Evolutionary conservation across 2,329 filamentous ascomycete species (phyloP).

Genomic region (Thermothelomyces thermophilus): DNA sequence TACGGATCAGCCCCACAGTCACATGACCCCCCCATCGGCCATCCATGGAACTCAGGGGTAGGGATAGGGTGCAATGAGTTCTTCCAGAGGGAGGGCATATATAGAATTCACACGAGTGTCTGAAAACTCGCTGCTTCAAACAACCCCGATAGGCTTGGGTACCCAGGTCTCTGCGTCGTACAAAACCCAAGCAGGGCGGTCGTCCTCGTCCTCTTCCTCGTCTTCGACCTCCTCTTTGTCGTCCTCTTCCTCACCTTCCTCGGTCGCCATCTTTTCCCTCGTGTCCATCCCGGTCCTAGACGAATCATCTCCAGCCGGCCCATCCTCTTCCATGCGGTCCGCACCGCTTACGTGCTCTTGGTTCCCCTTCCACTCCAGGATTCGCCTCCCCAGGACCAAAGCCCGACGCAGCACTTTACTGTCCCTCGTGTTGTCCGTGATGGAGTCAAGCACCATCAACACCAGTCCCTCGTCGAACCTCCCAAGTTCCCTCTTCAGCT

Average conservation of each 20-base stretch:
- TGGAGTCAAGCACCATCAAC: constrained; percentile 33
- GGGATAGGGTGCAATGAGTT: too few relatives aligned
- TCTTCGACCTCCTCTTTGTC: constrained; percentile 13
- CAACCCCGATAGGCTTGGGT: constrained; percentile 51
- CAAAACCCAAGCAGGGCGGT: constrained; percentile 39
- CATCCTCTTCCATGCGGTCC: constrained; percentile 14
- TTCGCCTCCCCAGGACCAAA: constrained; percentile 37
- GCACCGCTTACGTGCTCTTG: constrained; percentile 24
- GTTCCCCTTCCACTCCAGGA: constrained; percentile 36
- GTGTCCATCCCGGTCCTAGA: constrained; percentile 3
- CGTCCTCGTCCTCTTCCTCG: constrained; percentile 15
- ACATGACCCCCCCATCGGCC: constrained; percentile 18
- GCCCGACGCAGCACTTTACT: constrained; percentile 39
- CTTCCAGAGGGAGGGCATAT: neutral
- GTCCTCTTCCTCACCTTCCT: constrained; percentile 7
- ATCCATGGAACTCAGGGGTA: neutral
- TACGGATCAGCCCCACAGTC: constrained; percentile 5
- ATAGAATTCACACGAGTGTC: neutral
- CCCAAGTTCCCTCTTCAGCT: constrained; percentile 29
- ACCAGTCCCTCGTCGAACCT: constrained; percentile 34
- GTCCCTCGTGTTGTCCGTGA: constrained; percentile 37
- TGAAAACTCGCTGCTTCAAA: constrained; percentile 28
- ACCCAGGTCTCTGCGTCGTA: constrained; percentile 47
- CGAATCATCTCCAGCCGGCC: neutral
- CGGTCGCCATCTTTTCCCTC: constrained; percentile 7